Base-by-base conservation (phyloP, 192 early-diverging fungal genomes). In the Backusella tarrabulga region DNA sequence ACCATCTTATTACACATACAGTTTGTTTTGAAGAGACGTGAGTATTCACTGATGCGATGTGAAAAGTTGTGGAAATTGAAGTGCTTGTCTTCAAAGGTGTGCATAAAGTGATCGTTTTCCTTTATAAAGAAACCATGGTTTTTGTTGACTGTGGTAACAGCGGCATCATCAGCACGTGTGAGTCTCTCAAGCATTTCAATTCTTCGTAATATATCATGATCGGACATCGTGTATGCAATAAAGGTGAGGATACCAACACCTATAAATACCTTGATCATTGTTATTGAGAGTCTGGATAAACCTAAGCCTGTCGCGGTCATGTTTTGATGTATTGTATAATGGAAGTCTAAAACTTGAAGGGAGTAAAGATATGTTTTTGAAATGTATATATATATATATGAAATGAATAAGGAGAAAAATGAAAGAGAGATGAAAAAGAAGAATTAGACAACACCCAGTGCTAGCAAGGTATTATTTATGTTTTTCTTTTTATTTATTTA, bases 241-340 rank as follows among this genome's bases (percentile, higher is more conserved):
- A 60, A 60, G 21, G 23, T 23, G 6, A 60, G 17, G 17, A 60
- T 60, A 23, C 54, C 54, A 2, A 21, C 54, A 60, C 21, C n/a
- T 60, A 60, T 23, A 60, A 60, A 60, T 60, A 60, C 54, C 54
- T 60, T 60, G 21, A 60, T 60, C 23, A 60, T 23, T 26, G 54
- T 60, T 19, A 9, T 60, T 60, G 54, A 60, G 54, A 60, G 54
- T 60, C 54, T 60, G 21, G 54, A 60, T 60, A 60, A 60, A 60
- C 54, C 54, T 26, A 60, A 60, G 17, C 54, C 54, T 19, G 54
- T 11, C 9, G 54, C 54, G 3, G 54, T 60, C 54, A 60, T 60
- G n/a, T 23, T 60, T 60, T 23, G 9, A 23, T 60, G 21, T 60
- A 21, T 60, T 60, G 21, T 60, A 21, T 60, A 8, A 23, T 60